Evolutionary conservation across 2,329 filamentous ascomycete species (phyloP).

Genomic region (Fusarium pseudograminearum): DNA sequence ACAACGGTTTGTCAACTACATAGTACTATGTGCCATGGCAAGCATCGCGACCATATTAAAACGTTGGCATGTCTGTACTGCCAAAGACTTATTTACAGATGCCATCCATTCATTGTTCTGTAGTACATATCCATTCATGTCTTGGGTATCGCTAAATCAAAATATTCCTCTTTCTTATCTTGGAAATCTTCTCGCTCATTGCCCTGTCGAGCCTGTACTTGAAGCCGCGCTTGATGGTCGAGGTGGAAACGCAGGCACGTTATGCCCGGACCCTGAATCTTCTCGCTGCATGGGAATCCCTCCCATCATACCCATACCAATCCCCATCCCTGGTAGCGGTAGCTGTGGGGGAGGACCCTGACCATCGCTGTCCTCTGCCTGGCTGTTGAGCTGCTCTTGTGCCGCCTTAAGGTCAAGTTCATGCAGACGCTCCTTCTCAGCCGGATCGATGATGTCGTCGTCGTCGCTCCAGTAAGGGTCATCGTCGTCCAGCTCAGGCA

Average conservation of each 20-base stretch:
- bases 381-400: slow-evolving; percentile 54
- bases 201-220: slow-evolving; percentile 58
- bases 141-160: slow-evolving; percentile 50
- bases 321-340: slow-evolving; percentile 41
- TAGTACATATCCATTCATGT: slow-evolving; percentile 46
- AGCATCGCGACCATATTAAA: not conserved
- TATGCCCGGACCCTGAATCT: slow-evolving; percentile 47
- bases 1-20: too few species aligned
- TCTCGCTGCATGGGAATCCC: slow-evolving; percentile 57
- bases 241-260: slow-evolving; percentile 50
- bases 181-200: slow-evolving; percentile 40
- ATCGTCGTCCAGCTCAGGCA: slow-evolving; percentile 70
- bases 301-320: slow-evolving; percentile 50
- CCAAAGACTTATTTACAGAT: not conserved
- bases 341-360: slow-evolving; percentile 41
- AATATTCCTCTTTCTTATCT: slow-evolving; percentile 29
- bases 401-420: slow-evolving; percentile 63
- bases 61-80: not conserved
- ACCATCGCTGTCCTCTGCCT: slow-evolving; percentile 52
- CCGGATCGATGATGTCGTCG: slow-evolving; percentile 71
- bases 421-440: slow-evolving; percentile 68
- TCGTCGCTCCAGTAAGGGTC: slow-evolving; percentile 74
- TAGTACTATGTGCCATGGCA: not conserved
- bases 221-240: slow-evolving; percentile 56
- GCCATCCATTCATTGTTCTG: slow-evolving; percentile 29